Percentiles rank a stretch among this genome's conserved stretches.
These are phyloP conservation scores for Athelia psychrophila DNA, from an alignment of 1,284 basidiomycete species.

Conservation along the genomic window DNA sequence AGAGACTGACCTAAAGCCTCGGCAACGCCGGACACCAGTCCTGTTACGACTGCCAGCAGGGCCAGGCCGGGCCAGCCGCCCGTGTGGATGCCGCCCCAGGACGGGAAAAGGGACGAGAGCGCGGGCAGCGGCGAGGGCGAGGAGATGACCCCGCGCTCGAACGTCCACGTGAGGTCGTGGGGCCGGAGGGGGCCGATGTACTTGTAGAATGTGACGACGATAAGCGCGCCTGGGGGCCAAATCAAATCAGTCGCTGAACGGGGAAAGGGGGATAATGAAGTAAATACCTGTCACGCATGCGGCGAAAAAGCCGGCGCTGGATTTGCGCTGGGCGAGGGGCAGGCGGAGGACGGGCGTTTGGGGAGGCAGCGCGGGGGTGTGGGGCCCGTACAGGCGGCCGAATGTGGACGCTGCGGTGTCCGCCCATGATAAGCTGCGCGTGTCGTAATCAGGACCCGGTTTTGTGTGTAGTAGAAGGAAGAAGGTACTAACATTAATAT, in stretches of 20 bases:
- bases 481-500: constrained; percentile 74
- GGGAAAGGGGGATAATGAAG: not conserved
- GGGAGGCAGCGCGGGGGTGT: constrained; percentile 73
- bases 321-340: constrained; percentile 83
- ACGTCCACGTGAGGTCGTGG: constrained; percentile 49
- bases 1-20: constrained; percentile 75
- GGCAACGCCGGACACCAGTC: constrained; percentile 77
- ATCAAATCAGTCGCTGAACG: not conserved
- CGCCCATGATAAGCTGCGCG: constrained; percentile 86
- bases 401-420: constrained; percentile 95
- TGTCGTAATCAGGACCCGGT: not conserved
- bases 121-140: constrained; percentile 9
- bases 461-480: constrained; percentile 4
- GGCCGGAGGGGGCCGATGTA: constrained; percentile 47
- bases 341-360: constrained; percentile 56
- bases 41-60: constrained; percentile 61
- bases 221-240: constrained; percentile 57
- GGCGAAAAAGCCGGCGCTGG: constrained; percentile 86
- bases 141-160: constrained; percentile 38
- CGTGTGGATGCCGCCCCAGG: constrained; percentile 11
- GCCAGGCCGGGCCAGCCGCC: constrained; percentile 55
- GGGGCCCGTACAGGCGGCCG: constrained; percentile 80
- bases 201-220: constrained; percentile 81
- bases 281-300: constrained; percentile 42
- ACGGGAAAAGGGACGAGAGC: not conserved